Base-by-base conservation (phyloP, 441 rosid species). In the Erysimum cheiri region DNA sequence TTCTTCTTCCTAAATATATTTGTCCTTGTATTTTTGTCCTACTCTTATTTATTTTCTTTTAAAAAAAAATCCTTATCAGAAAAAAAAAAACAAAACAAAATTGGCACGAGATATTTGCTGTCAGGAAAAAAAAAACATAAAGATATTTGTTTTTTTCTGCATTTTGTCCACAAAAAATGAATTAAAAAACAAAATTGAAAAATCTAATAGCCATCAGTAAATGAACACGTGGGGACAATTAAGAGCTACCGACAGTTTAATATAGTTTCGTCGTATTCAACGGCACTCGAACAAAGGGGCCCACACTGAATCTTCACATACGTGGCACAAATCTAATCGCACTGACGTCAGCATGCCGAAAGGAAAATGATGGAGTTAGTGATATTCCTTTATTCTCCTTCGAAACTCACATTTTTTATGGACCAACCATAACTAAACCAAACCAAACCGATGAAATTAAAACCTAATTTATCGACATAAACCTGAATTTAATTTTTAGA, bases 261-360 rank as follows among this genome's bases (percentile, higher is more conserved):
- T n/a, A 36, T 46, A 37, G 46, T 12, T 37, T 47, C 3, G 59
- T 56, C 54, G 17, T 57, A 19, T 39, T n/a, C 49, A 54, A 47
- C 39, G 13, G 31, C 68, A 31, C 56, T 62, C 14, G 22, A 19
- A 8, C 9, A 24, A 8, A 3, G 31, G 55, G 68, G n/a, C 67
- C 73, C 69, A 52, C 6, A 43, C 11, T 60, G 68, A 60, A 60
- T 35, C 54, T 50, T 52, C 4, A 13, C 14, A 41, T 44, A 73
- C 72, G 77, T 73, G 77, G 77, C 77, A 17, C n/a, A 52, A 52
- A 67, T 60, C 77, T 67, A 60, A 3, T 41, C 5, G 63, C 19
- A 5, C 6, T 67, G 72, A 67, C 69, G 33, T 67, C 68, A 67
- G 41, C 43, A 43, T 60, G 69, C 68, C 73, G 63, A 67, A 73